Evolutionary conservation across 495 filamentous ascomycete species (phyloP), one percentile per base, ranked within the genome.

Genomic region (Aspergillus diversus): DNA sequence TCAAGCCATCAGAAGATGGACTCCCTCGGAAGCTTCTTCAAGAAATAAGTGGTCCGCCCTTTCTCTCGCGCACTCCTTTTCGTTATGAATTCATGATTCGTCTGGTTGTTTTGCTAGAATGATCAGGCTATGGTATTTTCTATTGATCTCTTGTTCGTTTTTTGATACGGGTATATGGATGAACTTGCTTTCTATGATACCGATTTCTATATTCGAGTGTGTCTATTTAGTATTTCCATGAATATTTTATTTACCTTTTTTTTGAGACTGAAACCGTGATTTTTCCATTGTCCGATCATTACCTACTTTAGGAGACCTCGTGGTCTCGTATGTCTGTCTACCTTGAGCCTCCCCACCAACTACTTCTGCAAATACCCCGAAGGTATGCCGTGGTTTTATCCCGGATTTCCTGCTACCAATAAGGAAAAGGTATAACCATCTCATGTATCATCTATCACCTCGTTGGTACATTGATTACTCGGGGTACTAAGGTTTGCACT

Each of bases 11-110:
- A 55, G 60, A 75, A 76, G 74, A 73, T 80, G 73, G 69, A 80
- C 69, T 59, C 77, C 67, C 71, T 82, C 59, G 71, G 74, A 61
- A 63, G 67, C 55, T 81, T 76, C 73, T 81, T 81, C 72, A 77
- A 78, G 71, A 77, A 73, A 68, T 80, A 76, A 64, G 68, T 9
- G 50, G 21, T 37, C 27, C 39, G 15, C 34, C 32, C 58, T 35
- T 61, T 13, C 33, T 16, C 53, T 46, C 48, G 21, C 21, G 12
- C 35, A 27, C 31, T 27, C 16, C 34, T 5, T 54, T 39, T 39
- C 51, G n/a, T 51, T 17, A 65, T 56, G 63, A 61, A 31, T 4
- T 35, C 52, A 61, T 61, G 50, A 61, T 48, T 54, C 51, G 31
- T 55, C 50, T 16, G 46, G 16, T 31, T 37, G 11, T 42, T 42